Base-by-base conservation (phyloP, 495 filamentous ascomycete genomes). In the Hypomontagnella monticulosa region DNA sequence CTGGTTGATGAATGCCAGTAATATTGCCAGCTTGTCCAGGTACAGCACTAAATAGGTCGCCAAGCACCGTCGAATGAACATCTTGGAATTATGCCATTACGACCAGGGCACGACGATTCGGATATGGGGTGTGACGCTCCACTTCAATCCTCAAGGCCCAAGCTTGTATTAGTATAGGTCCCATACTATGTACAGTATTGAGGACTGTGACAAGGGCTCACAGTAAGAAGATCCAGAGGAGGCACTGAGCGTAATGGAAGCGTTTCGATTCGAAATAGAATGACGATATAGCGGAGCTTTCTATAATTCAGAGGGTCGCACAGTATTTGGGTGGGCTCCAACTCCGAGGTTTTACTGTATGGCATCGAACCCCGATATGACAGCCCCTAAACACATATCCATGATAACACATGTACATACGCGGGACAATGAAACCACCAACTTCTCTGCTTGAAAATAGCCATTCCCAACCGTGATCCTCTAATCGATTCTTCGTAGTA, bases 61-160 rank as follows among this genome's bases (percentile, higher is more conserved):
- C 58, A 62, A 62, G 52, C 48, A 19, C 58, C 47, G 53, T 61
- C 64, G 64, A 67, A 67, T 62, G 58, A 58, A 38, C 58, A 67
- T 61, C 57, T 48, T 61, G 58, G 57, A 62, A 67, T 57, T 67
- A 62, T 61, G 64, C 53, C 53, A 67, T 57, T 60, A 68, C 54
- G 48, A 67, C 64, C 46, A 54, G 64, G 64, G 64, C 57, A 54
- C 20, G 57, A 67, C 23, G 23, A 30, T 46, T 53, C 20, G 57
- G 57, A 57, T 66, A 66, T 58, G 48, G 62, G 56, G 49, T 50
- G 43, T 36, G 37, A 48, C 42, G 48, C 38, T 56, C 51, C 52
- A 63, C 52, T 9, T 20, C 42, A 37, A 48, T 43, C 37, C 40
- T 58, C 20, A 46, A 40, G 32, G 41, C 23, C 12, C 12, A 48